A percentile compares a stretch with the other conserved stretches of the same genome.
Conservation (phyloP, 192 early-diverging fungal genomes). For the Linnemannia schmuckeri region DNA sequence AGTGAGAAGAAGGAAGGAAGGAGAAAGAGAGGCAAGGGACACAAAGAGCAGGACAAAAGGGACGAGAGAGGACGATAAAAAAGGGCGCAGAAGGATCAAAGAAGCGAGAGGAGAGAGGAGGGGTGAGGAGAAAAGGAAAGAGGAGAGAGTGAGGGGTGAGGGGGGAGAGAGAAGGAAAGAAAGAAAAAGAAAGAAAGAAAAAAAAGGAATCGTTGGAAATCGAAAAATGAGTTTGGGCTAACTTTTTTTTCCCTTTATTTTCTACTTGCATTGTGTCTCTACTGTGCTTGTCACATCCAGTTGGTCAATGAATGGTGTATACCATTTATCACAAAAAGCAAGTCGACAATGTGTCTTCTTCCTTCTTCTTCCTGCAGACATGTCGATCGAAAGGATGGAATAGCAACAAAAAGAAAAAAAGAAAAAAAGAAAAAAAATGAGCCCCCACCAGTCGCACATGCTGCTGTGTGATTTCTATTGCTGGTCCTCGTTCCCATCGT, state of each 20-base stretch:
- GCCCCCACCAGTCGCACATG: not conserved
- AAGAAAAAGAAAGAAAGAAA: not conserved
- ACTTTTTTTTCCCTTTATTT: not conserved
- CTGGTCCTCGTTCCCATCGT: not conserved
- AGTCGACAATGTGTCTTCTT: too few species aligned
- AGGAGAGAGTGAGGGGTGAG: not conserved
- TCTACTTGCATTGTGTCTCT: not conserved
- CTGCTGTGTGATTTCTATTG: not conserved
- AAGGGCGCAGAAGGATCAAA: not conserved
- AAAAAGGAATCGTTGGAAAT: not conserved
- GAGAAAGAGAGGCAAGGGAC: not conserved
- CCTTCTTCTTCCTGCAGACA: too few species aligned
- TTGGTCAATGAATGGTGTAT: too few species aligned
- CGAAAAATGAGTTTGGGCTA: not conserved
- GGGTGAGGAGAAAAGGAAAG: not conserved
- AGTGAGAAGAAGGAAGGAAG: not conserved
- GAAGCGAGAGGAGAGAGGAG: not conserved
- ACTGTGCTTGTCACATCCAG: too few species aligned
- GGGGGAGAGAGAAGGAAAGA: not conserved
- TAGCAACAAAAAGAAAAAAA: too few species aligned
- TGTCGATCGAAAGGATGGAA: too few species aligned
- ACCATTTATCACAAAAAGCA: too few species aligned
- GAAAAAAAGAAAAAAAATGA: too few species aligned
- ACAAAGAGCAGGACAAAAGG: not conserved
- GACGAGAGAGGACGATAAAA: not conserved